phyloP scores from a whole-genome alignment of 805 yeast species.

The Yarrowia sp. region DNA sequence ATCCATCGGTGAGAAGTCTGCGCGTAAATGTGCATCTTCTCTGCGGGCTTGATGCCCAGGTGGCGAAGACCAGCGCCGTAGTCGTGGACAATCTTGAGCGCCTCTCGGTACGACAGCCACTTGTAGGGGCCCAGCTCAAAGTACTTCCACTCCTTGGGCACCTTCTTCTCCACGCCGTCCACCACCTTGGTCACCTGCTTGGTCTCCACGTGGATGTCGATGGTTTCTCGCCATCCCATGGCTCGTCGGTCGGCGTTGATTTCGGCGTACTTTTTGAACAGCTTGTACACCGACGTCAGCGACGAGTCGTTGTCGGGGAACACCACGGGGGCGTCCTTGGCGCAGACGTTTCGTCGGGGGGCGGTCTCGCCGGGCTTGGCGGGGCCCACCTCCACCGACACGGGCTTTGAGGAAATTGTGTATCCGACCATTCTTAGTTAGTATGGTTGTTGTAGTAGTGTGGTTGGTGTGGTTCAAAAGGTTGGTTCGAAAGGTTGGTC shows the following conservation, averaged over 20 bases:
- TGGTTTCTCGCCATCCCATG: constrained; percentile 80
- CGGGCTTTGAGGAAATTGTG: constrained; percentile 37
- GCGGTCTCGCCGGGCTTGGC: constrained; percentile 51
- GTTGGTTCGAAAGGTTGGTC: no score
- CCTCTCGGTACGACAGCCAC: constrained; percentile 66
- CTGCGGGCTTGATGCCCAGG: constrained; percentile 72
- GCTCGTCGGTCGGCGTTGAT: constrained; percentile 61
- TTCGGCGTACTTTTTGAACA: constrained; percentile 64
- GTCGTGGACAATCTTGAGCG: constrained; percentile 57
- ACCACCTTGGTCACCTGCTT: constrained; percentile 76
- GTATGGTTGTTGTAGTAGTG: background rate
- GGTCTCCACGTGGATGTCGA: constrained; percentile 76
- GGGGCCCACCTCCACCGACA: constrained; percentile 50
- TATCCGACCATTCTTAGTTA: constrained; percentile 27
- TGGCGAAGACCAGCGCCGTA: constrained; percentile 79
- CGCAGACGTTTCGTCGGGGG: constrained; percentile 48
- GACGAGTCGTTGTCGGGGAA: constrained; percentile 67
- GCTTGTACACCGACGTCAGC: constrained; percentile 74
- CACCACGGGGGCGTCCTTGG: constrained; percentile 53
- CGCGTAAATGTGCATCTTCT: constrained; percentile 83
- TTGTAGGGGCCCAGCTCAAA: constrained; percentile 80
- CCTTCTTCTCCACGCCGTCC: constrained; percentile 74
- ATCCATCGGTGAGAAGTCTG: constrained; percentile 89
- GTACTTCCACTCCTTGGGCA: constrained; percentile 86
- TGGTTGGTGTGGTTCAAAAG: no score